These are phyloP conservation scores for Penicillium sp. DNA, from an alignment of 2,329 filamentous ascomycete species.

Conservation along the genomic window DNA sequence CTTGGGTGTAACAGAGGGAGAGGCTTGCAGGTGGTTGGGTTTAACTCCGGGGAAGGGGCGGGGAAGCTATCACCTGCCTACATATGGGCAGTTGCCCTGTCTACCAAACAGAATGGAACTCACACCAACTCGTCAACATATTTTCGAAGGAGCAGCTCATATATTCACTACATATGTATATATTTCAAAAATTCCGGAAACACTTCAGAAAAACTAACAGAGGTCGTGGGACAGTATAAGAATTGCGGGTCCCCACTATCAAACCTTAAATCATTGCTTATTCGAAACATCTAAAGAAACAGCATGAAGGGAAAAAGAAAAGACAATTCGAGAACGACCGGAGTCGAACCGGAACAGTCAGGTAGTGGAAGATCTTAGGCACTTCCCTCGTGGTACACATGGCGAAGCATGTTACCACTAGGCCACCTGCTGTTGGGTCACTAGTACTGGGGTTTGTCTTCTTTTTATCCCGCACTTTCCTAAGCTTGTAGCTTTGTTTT, in stretches of 20 bases:
- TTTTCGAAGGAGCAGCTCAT: background rate
- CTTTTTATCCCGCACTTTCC: background rate
- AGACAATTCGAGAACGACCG: background rate
- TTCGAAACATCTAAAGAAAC: too few species aligned
- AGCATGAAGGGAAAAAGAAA: background rate
- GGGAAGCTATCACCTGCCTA: conserved; percentile 8
- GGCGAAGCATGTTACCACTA: background rate
- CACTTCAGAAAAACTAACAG: background rate
- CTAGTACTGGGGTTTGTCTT: background rate
- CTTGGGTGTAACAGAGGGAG: background rate
- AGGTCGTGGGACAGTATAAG: background rate
- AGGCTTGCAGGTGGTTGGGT: conserved; percentile 1
- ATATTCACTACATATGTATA: background rate
- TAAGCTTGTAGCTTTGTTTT: background rate
- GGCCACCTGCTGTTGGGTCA: background rate
- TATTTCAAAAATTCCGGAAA: background rate
- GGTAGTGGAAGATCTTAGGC: background rate
- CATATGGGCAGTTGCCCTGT: background rate
- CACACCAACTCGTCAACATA: background rate
- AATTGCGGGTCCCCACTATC: background rate
- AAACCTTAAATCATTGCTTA: background rate
- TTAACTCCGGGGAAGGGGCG: conserved; percentile 7
- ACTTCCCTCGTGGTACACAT: conserved; percentile 1
- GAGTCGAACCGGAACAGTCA: background rate
- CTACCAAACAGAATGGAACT: background rate